A percentile compares a stretch with the other conserved stretches of the same genome.
These are phyloP conservation scores for Trichoderma breve DNA, from an alignment of 2,329 filamentous ascomycete species.

Conservation along the genomic window DNA sequence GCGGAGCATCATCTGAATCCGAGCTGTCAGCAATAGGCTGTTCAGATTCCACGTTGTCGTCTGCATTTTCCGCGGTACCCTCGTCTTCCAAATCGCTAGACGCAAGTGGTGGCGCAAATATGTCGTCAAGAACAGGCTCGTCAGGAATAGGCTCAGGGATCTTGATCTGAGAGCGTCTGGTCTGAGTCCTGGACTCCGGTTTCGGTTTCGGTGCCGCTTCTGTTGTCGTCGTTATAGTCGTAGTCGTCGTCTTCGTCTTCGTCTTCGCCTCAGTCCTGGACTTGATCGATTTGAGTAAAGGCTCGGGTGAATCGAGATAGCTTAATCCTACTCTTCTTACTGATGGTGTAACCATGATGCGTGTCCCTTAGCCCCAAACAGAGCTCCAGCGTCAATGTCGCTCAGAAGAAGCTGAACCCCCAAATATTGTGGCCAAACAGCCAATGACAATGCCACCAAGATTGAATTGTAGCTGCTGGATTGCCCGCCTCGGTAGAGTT, in stretches of 20 bases:
- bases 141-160: neutral
- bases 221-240: neutral
- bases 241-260: neutral
- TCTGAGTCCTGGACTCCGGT: neutral
- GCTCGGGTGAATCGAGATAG: neutral
- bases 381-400: neutral
- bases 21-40: slow-evolving; percentile 26
- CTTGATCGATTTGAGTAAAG: neutral
- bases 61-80: slow-evolving; percentile 26
- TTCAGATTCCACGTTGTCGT: neutral
- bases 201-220: neutral
- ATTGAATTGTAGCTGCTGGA: neutral
- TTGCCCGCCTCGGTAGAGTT: neutral
- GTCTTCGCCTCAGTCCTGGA: neutral
- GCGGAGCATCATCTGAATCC: slow-evolving; percentile 28
- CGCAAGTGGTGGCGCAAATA: slow-evolving; percentile 27
- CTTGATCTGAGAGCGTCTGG: neutral
- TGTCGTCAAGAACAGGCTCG: neutral
- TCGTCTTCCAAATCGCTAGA: slow-evolving; percentile 27
- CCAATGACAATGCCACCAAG: neutral
- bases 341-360: neutral
- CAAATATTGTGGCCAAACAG: neutral
- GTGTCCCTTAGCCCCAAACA: neutral
- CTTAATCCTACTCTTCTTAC: neutral
- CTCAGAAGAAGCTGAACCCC: neutral